These are phyloP conservation scores for Diaporthe sp. DNA, from an alignment of 2,329 filamentous ascomycete genomes.

Conservation along the genomic window DNA sequence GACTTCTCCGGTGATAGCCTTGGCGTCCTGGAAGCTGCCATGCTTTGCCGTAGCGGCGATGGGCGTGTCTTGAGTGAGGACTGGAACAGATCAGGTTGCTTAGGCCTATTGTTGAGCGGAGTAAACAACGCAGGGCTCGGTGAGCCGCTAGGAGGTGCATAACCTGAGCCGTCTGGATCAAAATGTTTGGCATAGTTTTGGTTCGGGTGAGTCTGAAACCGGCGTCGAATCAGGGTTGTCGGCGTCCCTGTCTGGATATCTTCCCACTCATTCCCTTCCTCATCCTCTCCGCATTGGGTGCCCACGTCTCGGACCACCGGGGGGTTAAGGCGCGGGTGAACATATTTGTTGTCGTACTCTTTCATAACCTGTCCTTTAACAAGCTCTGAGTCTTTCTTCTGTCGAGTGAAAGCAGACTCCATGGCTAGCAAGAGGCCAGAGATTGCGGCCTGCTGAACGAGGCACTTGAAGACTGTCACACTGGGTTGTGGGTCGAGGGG, in stretches of 20 bases:
- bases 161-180: conserved; percentile 70
- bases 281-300: conserved; percentile 77
- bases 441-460: conserved; percentile 82
- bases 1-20: conserved; percentile 30
- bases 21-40: conserved; percentile 32
- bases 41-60: conserved; percentile 49
- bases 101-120: conserved; percentile 49
- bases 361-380: conserved; percentile 93
- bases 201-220: conserved; percentile 87
- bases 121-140: conserved; percentile 60
- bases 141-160: conserved; percentile 53
- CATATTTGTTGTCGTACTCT: conserved; percentile 96
- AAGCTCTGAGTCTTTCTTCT: conserved; percentile 85
- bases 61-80: conserved; percentile 39
- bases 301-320: conserved; percentile 82
- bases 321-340: conserved; percentile 85
- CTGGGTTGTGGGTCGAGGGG: conserved; percentile 85
- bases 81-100: conserved; percentile 53
- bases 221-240: conserved; percentile 75
- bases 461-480: conserved; percentile 85
- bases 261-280: conserved; percentile 59
- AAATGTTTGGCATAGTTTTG: conserved; percentile 82
- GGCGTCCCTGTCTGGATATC: conserved; percentile 67
- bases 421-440: conserved; percentile 83
- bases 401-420: conserved; percentile 82